Evolutionary conservation across 2,329 filamentous ascomycete species (phyloP), one percentile per base, ranked within the genome.

Genomic region (Cordyceps cateniannulata): DNA sequence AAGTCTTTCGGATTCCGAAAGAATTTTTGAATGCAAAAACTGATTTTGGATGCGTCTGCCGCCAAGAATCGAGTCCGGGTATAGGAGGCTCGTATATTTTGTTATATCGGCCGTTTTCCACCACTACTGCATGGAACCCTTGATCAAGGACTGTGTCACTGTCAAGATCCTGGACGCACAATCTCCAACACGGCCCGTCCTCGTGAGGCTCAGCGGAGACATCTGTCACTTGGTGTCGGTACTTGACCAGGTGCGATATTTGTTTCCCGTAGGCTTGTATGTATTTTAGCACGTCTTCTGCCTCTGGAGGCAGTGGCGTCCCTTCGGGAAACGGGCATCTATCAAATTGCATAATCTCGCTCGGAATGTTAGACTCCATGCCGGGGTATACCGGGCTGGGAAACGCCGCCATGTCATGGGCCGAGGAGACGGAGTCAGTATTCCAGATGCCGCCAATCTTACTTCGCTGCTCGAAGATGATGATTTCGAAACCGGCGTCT

Each of bases 321-420:
- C 52, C 38, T 10, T 55, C 38, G 35, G 52, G 32, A 44, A 44
- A 55, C 27, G 52, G 22, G 52, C 52, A 22, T 44, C 42, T 42
- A 22, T 55, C 32, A 55, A 44, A 44, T 35, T 55, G 52, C 38
- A 55, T 55, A 25, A 44, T 54, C 24, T 54, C 52, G 52, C 35
- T 55, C 35, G 52, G 38, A 44, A 44, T 55, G 52, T 55, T 55
- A 27, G 52, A 55, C 52, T 55, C 52, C 52, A 55, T 55, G 52
- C 52, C 38, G 20, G 35, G 52, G 52, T 55, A 44, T 27, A 55
- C 27, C 24, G 52, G 52, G 8, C 52, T 55, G 32, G 52, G 52
- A 55, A 55, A 52, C n/a, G 35, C 52, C n/a, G 52, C 35, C 35
- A 54, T 35, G 3, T 55, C 52, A 44, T 40, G 25, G 51, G 22